Evolutionary conservation across 441 rosid genomes (phyloP).

Genomic region (Raphanus hybrid): DNA sequence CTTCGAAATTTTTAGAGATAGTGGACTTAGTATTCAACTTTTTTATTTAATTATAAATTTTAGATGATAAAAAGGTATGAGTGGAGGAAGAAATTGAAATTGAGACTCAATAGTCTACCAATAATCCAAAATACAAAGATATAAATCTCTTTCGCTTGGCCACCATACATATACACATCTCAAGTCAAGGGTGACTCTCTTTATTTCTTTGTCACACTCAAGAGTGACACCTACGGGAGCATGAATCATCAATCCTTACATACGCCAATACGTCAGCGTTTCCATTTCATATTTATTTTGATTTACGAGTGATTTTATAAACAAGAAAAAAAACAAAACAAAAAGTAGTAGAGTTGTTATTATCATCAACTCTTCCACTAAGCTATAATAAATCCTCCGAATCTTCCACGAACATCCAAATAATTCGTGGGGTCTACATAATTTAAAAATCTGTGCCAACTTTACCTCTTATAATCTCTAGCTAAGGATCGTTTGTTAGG

Average conservation of each 20-base stretch:
- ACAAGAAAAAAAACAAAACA: background rate
- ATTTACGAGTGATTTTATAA: background rate
- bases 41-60: too few relatives aligned
- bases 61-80: too few relatives aligned
- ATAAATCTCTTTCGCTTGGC: background rate
- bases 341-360: background rate
- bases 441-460: too few relatives aligned
- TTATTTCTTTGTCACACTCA: constrained; percentile 29
- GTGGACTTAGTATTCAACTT: too few relatives aligned
- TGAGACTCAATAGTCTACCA: background rate
- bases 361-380: constrained; percentile 38
- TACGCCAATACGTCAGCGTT: constrained; percentile 17
- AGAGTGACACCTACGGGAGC: constrained; percentile 8
- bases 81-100: too few relatives aligned
- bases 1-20: too few relatives aligned
- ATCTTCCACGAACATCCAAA: constrained; percentile 28
- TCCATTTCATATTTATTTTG: background rate
- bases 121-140: background rate
- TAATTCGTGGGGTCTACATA: too few relatives aligned
- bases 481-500: too few relatives aligned
- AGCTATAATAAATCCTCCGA: background rate
- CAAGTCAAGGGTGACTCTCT: constrained; percentile 22
- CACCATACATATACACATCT: constrained; percentile 1
- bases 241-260: constrained; percentile 31
- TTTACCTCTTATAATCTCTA: too few relatives aligned